phyloP scores from a whole-genome alignment of 805 yeast species.

The Wickerhamiella shivajii region DNA sequence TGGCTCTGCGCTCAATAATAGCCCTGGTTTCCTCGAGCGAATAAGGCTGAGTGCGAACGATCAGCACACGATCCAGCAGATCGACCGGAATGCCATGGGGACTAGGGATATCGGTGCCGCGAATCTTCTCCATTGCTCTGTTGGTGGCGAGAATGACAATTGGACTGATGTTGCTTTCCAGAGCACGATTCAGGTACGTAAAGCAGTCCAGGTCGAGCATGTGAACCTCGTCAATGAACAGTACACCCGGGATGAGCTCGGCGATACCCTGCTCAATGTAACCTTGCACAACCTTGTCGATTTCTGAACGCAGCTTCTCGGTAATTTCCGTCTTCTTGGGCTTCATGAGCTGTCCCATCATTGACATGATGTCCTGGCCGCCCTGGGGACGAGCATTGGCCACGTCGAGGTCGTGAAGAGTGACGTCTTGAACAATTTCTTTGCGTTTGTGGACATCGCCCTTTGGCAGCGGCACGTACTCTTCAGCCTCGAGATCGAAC shows the following conservation, averaged over 20 bases:
- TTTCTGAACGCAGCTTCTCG: conserved; percentile 85
- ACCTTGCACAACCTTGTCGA: conserved; percentile 87
- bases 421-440: conserved; percentile 94
- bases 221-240: conserved; percentile 95
- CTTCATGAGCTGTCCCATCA: conserved; percentile 94
- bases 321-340: conserved; percentile 96
- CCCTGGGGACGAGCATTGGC: conserved; percentile 95
- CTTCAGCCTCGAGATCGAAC: conserved; percentile 96
- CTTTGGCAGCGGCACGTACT: conserved; percentile 95
- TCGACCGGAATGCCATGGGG: conserved; percentile 98
- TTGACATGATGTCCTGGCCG: conserved; percentile 88
- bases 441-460: conserved; percentile 98
- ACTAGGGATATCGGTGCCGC: conserved; percentile 76
- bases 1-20: conserved; percentile 71
- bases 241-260: conserved; percentile 92
- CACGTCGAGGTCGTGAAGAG: conserved; percentile 88
- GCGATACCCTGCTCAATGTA: conserved; percentile 98
- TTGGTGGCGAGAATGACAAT: conserved; percentile 92
- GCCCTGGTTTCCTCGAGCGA: conserved; percentile 63
- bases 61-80: conserved; percentile 76
- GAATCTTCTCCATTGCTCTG: conserved; percentile 79
- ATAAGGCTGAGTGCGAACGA: conserved; percentile 87
- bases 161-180: conserved; percentile 86
- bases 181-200: conserved; percentile 84
- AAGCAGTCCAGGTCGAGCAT: conserved; percentile 97